Percentiles rank a stretch among this genome's conserved stretches.
Evolutionary conservation across 192 early-diverging fungal species (phyloP).

Genomic region (Coemansia furcata): DNA sequence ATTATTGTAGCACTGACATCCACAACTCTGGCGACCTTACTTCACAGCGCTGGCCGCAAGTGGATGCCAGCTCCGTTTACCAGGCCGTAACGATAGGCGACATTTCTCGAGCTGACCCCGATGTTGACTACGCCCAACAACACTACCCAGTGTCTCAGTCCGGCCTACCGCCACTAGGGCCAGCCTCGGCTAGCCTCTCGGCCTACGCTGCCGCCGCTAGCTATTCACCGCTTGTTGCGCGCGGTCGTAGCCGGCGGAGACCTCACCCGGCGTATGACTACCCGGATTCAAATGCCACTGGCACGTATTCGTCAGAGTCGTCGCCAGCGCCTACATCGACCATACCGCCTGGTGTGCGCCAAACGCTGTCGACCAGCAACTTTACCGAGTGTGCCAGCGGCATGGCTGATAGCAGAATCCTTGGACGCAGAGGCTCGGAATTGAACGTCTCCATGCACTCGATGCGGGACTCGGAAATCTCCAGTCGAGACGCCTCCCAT

Average conservation of each 20-base stretch:
- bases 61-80: background rate
- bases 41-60: conserved; percentile 2
- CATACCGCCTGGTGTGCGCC: conserved; percentile 16
- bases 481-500: conserved; percentile 7
- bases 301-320: conserved; percentile 17
- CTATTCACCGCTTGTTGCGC: conserved; percentile 26
- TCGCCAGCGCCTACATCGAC: conserved; percentile 16
- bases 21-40: conserved; percentile 2
- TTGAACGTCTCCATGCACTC: conserved; percentile 18
- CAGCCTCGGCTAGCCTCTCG: conserved; percentile 27
- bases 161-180: conserved; percentile 36
- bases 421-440: conserved; percentile 18
- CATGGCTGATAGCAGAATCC: conserved; percentile 7
- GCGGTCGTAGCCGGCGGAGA: conserved; percentile 31
- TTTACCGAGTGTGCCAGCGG: conserved; percentile 7
- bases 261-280: conserved; percentile 39
- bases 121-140: conserved; percentile 13
- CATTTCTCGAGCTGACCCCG: background rate
- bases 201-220: conserved; percentile 13
- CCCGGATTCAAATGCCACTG: conserved; percentile 16
- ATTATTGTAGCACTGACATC: background rate
- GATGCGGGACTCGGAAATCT: conserved; percentile 10
- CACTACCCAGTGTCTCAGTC: conserved; percentile 42
- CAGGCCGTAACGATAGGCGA: conserved; percentile 23
- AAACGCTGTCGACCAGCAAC: conserved; percentile 22